Evolutionary conservation across 805 yeast species (phyloP), one percentile per base, ranked within the genome.

Genomic region (Pichia pseudocactophila): DNA sequence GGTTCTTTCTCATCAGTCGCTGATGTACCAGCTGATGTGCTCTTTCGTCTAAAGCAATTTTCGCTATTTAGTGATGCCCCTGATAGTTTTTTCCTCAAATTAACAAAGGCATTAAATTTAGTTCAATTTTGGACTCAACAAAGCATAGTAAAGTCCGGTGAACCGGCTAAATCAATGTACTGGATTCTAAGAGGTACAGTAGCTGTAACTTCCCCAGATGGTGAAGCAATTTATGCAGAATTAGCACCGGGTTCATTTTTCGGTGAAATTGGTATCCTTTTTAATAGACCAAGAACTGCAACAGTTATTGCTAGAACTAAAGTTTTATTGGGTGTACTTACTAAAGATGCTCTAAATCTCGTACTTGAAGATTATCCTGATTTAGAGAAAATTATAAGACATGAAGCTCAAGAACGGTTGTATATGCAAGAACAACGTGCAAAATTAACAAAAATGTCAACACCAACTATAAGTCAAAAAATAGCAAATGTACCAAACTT

Each of bases 171-270:
- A 50, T 74, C 89, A 17, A 81, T 83, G 85, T 82, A 81, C 54
- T 82, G 90, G 88, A 78, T 82, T 31, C 59, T 82, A 13, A 73
- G 82, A 52, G 92, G 92, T 3, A 70, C 79, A 0, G 90, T 82
- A 2, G 76, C 78, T n/a, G 86, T 83, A 11, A 76, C 87, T 0
- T 77, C 85, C 12, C 73, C 83, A 1, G 92, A 82, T 55, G 89
- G 87, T 25, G 90, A 82, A 59, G 73, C 83, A 3, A 69, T 77
- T 3, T 80, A 78, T 52, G 88, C 89, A 2, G 87, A 80, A 54
- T 62, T 82, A 8, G 70, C 72, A 3, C 70, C 80, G 4, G 90
- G 90, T 2, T 69, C 80, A 17, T 81, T 79, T 49, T 83, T 82
- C 56, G 92, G 92, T 12, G 90, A 83, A 54, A 82, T 82, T 42